These are phyloP conservation scores for Adansonia digitata DNA, from an alignment of 345 rosid genomes.

Conservation along the genomic window DNA sequence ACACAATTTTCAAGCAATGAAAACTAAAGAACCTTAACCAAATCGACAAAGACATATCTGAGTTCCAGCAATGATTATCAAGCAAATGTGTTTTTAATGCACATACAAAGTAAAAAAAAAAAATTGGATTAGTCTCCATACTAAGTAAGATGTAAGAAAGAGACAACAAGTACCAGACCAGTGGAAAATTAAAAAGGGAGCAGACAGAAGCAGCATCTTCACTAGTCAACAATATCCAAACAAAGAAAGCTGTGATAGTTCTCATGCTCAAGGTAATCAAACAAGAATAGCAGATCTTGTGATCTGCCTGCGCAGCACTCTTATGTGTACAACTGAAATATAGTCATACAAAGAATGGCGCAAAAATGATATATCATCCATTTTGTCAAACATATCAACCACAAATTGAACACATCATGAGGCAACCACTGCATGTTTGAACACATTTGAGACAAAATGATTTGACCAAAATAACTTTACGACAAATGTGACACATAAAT, in stretches of 20 bases:
- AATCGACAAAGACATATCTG: not conserved
- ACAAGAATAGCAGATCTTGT: not conserved
- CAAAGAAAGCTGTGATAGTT: not conserved
- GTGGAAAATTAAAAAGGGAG: not conserved
- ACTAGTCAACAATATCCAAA: not conserved
- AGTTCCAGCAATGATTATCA: not conserved
- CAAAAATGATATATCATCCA: not conserved
- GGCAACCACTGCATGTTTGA: not conserved
- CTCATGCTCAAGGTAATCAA: not conserved
- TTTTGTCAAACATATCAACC: not conserved
- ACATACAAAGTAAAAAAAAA: slow-evolving; percentile 11
- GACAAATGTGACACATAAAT: not conserved
- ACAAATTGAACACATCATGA: not conserved
- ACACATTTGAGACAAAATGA: not conserved
- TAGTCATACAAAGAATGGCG: not conserved
- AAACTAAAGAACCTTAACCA: not conserved
- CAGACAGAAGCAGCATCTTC: not conserved
- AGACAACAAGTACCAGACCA: not conserved
- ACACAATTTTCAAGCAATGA: not conserved
- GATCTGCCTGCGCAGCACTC: not conserved
- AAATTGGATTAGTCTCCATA: not conserved
- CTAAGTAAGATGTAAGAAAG: not conserved
- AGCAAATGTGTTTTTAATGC: not conserved
- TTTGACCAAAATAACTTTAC: not conserved
- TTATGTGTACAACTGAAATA: not conserved